These are phyloP conservation scores for Drechmeria coniospora DNA, from an alignment of 2,329 filamentous ascomycete species.

Conservation along the genomic window DNA sequence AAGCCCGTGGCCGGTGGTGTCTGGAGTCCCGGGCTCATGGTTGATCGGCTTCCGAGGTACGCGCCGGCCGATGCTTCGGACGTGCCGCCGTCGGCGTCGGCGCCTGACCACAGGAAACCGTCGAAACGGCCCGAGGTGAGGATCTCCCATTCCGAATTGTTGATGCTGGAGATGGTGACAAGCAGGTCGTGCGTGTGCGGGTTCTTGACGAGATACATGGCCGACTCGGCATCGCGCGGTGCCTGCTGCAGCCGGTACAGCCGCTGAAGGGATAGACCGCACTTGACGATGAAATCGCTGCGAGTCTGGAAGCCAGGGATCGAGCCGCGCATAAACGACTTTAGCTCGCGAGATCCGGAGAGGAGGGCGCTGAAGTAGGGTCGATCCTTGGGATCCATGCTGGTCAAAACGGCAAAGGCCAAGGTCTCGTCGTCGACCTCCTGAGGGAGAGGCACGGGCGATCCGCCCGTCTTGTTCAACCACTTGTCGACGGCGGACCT, in stretches of 20 bases:
- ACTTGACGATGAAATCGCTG: constrained; percentile 61
- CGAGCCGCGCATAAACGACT: constrained; percentile 44
- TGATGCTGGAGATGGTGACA: constrained; percentile 75
- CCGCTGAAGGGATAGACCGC: constrained; percentile 65
- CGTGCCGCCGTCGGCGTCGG: constrained; percentile 42
- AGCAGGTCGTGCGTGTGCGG: constrained; percentile 71
- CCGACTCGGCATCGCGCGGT: constrained; percentile 74
- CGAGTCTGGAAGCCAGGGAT: constrained; percentile 51
- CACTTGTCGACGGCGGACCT: constrained; percentile 82
- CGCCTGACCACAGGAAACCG: constrained; percentile 87
- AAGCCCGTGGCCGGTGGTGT: constrained; percentile 26
- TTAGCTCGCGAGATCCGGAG: constrained; percentile 41
- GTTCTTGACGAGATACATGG: constrained; percentile 75
- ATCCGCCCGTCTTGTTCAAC: constrained; percentile 67
- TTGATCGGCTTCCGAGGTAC: constrained; percentile 29
- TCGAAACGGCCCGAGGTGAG: constrained; percentile 87
- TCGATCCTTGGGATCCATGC: constrained; percentile 59
- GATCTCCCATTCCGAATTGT: constrained; percentile 90
- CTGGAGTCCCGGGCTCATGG: constrained; percentile 25
- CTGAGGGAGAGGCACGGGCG: constrained; percentile 58
- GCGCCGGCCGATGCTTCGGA: constrained; percentile 32
- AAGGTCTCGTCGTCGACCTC: constrained; percentile 91
- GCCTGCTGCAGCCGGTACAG: constrained; percentile 60
- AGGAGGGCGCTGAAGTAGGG: constrained; percentile 73
- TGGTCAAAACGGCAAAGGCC: constrained; percentile 84